Conservation (phyloP, 305 asterid species). For the Fraxinus platypoda region DNA sequence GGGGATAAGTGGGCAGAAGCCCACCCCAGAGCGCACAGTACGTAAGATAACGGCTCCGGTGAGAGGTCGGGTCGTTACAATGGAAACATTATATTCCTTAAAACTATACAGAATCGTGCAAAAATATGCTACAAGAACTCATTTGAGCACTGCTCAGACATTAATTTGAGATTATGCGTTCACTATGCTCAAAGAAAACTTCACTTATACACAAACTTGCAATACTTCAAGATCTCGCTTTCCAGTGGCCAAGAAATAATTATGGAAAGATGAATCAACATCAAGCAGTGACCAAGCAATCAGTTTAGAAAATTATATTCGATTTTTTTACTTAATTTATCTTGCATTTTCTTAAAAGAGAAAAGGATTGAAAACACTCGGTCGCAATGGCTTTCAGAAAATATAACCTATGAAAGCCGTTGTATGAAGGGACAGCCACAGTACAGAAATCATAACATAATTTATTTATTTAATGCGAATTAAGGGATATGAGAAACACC, state of each 20-base stretch:
- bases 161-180: background rate
- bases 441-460: background rate
- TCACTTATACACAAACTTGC: background rate
- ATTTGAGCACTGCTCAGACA: background rate
- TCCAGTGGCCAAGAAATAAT: background rate
- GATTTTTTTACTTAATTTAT: background rate
- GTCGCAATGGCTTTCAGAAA: background rate
- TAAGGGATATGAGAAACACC: background rate
- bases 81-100: background rate
- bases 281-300: background rate
- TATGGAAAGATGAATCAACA: background rate
- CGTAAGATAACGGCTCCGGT: too few relatives aligned
- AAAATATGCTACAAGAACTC: background rate
- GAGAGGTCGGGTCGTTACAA: too few relatives aligned
- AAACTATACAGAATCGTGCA: background rate
- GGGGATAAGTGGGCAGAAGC: too few relatives aligned
- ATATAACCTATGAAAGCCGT: background rate
- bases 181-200: background rate
- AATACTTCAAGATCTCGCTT: background rate
- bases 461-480: background rate
- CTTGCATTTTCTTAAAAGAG: background rate
- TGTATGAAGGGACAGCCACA: background rate
- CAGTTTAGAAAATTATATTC: background rate
- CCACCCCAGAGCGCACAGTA: too few relatives aligned
- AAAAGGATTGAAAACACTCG: constrained; percentile 15